phyloP scores from a whole-genome alignment of 1,284 basidiomycete species.

The Boletus semigastroideus region DNA sequence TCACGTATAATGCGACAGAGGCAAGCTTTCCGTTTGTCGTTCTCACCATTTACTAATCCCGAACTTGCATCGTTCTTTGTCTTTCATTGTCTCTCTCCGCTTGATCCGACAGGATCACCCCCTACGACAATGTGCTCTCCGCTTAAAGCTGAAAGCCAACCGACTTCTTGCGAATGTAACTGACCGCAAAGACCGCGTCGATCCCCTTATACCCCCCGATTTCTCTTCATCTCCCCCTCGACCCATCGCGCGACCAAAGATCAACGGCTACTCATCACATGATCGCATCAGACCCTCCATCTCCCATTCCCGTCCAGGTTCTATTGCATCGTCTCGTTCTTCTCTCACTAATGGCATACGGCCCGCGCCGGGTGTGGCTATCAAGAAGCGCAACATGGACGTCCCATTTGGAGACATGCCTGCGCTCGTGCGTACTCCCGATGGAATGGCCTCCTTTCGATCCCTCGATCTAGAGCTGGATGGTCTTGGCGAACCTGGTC shows the following conservation, averaged over 20 bases:
- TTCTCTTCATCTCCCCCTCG: constrained; percentile 26
- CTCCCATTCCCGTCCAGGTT: constrained; percentile 7
- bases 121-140: constrained; percentile 73
- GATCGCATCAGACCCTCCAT: constrained; percentile 16
- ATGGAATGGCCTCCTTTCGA: constrained; percentile 68
- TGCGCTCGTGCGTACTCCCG: constrained; percentile 76
- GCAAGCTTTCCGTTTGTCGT: constrained; percentile 45
- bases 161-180: constrained; percentile 84
- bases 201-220: constrained; percentile 47
- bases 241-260: constrained; percentile 30
- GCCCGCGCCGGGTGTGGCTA: constrained; percentile 1
- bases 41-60: neutral
- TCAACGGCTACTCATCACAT: constrained; percentile 28
- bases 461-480: constrained; percentile 51
- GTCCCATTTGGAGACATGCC: constrained; percentile 60
- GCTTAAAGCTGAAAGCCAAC: constrained; percentile 79
- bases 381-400: constrained; percentile 32
- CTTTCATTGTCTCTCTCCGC: constrained; percentile 27
- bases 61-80: neutral
- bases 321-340: constrained; percentile 9
- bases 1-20: constrained; percentile 88
- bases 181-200: constrained; percentile 79
- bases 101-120: constrained; percentile 57
- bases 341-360: constrained; percentile 21
- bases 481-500: constrained; percentile 34